A percentile compares a stretch with the other conserved stretches of the same genome.
Conservation (phyloP, 1,139 yeast genomes). For the Debaryomycetaceae sp. region DNA sequence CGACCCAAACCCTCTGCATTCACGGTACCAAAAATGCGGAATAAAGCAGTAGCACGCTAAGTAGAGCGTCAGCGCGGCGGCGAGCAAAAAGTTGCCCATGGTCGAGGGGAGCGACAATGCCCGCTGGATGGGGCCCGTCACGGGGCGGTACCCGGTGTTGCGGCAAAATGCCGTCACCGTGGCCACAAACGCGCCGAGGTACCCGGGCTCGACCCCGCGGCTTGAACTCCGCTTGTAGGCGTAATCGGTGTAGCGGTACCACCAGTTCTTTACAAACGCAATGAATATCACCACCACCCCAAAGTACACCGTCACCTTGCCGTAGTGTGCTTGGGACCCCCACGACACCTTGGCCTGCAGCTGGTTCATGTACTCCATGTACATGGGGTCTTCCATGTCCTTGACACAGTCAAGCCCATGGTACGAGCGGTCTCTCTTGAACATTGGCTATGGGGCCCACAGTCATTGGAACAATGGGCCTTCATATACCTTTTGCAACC, state of each 20-base stretch:
- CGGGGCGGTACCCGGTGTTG: constrained; percentile 44
- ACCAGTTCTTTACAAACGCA: constrained; percentile 34
- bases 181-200: constrained; percentile 19
- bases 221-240: constrained; percentile 16
- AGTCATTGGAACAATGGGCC: no score
- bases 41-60: constrained; percentile 38
- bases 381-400: constrained; percentile 28
- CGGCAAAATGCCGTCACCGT: constrained; percentile 39
- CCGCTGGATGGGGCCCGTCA: constrained; percentile 33
- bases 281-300: constrained; percentile 33
- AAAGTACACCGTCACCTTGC: constrained; percentile 43
- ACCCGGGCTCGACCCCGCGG: constrained; percentile 10
- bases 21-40: constrained; percentile 56
- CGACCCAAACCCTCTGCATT: constrained; percentile 54
- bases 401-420: constrained; percentile 34
- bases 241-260: constrained; percentile 33
- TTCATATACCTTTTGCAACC: no score
- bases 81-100: constrained; percentile 40
- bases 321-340: constrained; percentile 37
- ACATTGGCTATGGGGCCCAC: no score
- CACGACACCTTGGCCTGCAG: constrained; percentile 42
- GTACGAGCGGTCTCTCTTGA: constrained; percentile 3
- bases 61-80: constrained; percentile 40
- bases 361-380: constrained; percentile 15
- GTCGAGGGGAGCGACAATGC: constrained; percentile 50